Evolutionary conservation across 345 rosid genomes (phyloP).

Genomic region (Acer yangbiense): DNA sequence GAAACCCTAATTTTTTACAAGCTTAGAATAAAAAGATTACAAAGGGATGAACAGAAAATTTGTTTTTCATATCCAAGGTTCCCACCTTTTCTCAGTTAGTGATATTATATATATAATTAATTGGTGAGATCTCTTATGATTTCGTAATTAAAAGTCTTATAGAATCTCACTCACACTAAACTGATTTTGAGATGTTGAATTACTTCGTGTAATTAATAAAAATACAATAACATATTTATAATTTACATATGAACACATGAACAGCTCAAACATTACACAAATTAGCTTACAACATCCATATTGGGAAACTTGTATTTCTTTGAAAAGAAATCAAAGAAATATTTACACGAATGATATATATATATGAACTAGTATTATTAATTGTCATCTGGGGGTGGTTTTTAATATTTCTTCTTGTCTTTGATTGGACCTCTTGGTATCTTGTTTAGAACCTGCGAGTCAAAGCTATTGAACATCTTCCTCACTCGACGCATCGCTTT

Average conservation of each 20-base stretch:
- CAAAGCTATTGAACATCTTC: conserved; percentile 49
- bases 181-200: too few species aligned
- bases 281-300: background rate
- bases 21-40: too few species aligned
- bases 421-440: conserved; percentile 80
- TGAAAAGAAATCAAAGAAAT: background rate
- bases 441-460: conserved; percentile 63
- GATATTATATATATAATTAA: too few species aligned
- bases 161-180: too few species aligned
- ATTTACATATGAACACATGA: background rate
- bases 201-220: background rate
- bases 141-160: too few species aligned
- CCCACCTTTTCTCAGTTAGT: too few species aligned
- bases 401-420: conserved; percentile 48
- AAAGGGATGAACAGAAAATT: too few species aligned
- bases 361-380: background rate
- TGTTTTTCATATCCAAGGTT: too few species aligned
- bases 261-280: background rate
- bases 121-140: too few species aligned
- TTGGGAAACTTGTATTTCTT: background rate
- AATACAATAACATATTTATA: background rate
- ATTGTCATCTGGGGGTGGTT: background rate
- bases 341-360: background rate
- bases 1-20: too few species aligned
- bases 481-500: conserved; percentile 36